phyloP scores from a whole-genome alignment of 305 asterid species.

The Rubia tinctorum region DNA sequence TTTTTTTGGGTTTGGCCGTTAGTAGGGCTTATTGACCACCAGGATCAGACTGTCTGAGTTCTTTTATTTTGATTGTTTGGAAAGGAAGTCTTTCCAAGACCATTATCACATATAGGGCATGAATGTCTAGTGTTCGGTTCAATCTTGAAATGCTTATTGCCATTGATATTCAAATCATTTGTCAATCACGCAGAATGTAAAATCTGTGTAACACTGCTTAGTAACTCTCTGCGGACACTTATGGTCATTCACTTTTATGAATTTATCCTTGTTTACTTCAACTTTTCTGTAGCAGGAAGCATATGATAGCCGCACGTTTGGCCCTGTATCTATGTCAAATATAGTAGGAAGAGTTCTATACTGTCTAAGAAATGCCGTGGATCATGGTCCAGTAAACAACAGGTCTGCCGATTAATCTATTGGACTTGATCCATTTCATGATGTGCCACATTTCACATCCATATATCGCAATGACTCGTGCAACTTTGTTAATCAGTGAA shows the following conservation, averaged over 20 bases:
- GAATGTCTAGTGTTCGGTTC: neutral
- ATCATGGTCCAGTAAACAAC: constrained; percentile 82
- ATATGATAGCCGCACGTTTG: constrained; percentile 75
- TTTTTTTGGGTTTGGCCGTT: neutral
- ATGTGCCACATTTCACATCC: neutral
- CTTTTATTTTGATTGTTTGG: neutral
- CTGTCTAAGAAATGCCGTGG: constrained; percentile 73
- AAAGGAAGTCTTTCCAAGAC: neutral
- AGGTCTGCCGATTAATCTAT: constrained; percentile 42
- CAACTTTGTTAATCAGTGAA: constrained; percentile 35
- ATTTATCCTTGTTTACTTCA: constrained; percentile 1
- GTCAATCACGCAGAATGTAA: neutral
- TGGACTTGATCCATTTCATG: neutral
- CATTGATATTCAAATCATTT: neutral
- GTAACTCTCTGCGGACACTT: neutral
- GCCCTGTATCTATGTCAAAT: constrained; percentile 62
- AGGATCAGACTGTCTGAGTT: neutral
- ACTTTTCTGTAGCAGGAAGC: constrained; percentile 60
- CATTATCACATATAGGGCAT: neutral
- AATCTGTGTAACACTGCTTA: neutral
- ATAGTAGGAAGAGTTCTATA: constrained; percentile 81
- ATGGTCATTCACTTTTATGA: neutral
- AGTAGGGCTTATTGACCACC: neutral
- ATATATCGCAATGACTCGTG: neutral
- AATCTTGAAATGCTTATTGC: neutral